phyloP scores from a whole-genome alignment of 306 rosid species.

The Pterocarpus macrocarpus region DNA sequence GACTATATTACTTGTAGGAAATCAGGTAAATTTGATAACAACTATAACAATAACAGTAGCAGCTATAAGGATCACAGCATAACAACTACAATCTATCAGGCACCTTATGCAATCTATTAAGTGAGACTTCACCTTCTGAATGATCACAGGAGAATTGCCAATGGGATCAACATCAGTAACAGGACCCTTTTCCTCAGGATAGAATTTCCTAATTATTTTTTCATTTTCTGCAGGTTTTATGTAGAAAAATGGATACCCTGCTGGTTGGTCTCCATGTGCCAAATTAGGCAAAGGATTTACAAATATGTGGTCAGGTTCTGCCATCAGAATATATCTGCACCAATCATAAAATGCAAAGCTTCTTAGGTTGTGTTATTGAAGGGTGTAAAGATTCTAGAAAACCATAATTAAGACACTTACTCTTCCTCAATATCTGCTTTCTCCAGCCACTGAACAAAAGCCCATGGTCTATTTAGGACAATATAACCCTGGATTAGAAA shows the following conservation, averaged over 20 bases:
- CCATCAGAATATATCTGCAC: conserved; percentile 96
- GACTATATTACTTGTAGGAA: conserved; percentile 15
- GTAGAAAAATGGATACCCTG: conserved; percentile 86
- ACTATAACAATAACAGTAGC: background rate
- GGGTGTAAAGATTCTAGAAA: conserved; percentile 18
- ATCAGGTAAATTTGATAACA: conserved; percentile 18
- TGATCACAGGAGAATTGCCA: conserved; percentile 96
- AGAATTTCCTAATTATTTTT: conserved; percentile 75
- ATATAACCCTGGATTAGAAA: conserved; percentile 76
- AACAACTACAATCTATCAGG: conserved; percentile 19
- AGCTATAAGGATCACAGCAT: conserved; percentile 23
- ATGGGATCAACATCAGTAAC: conserved; percentile 88
- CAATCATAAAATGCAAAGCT: conserved; percentile 47
- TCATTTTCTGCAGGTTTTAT: conserved; percentile 78
- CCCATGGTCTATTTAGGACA: conserved; percentile 97
- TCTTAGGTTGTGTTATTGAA: conserved; percentile 50
- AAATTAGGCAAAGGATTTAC: conserved; percentile 86
- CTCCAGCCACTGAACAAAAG: conserved; percentile 97
- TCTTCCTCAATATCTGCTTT: conserved; percentile 87
- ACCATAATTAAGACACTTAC: conserved; percentile 52
- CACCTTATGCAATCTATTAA: conserved; percentile 33
- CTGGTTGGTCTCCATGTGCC: conserved; percentile 71
- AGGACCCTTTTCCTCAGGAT: conserved; percentile 81
- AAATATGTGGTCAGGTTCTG: conserved; percentile 94
- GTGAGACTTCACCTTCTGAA: conserved; percentile 73